Evolutionary conservation across 371 early-diverging fungal genomes (phyloP).

Genomic region (Mucor indicus): DNA sequence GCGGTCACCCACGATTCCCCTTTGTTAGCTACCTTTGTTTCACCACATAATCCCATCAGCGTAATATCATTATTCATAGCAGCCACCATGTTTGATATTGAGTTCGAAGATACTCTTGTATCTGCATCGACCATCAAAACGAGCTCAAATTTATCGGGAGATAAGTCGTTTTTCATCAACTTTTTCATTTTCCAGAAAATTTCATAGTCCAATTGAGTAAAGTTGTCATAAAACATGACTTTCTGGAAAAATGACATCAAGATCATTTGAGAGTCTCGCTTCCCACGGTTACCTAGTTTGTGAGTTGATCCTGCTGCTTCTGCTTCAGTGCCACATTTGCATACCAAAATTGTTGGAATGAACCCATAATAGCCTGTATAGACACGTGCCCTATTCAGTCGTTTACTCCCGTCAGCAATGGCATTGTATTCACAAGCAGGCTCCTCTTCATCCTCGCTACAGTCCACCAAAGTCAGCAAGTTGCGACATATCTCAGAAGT

Average conservation of each 20-base stretch:
- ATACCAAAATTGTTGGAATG: constrained; percentile 74
- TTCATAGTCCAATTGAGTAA: constrained; percentile 88
- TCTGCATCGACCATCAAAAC: constrained; percentile 94
- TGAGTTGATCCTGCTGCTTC: constrained; percentile 66
- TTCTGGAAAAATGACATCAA: constrained; percentile 91
- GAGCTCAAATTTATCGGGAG: constrained; percentile 80
- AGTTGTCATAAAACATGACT: constrained; percentile 74
- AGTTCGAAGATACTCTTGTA: constrained; percentile 75
- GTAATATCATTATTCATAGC: constrained; percentile 76
- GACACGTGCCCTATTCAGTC: constrained; percentile 86
- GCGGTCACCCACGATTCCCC: constrained; percentile 83
- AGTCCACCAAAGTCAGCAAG: constrained; percentile 52
- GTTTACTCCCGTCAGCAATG: constrained; percentile 80
- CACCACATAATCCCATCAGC: constrained; percentile 86
- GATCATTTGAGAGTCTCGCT: constrained; percentile 93
- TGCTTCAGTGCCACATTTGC: constrained; percentile 78
- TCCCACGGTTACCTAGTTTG: constrained; percentile 90
- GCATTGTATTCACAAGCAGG: constrained; percentile 76
- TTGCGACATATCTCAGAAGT: constrained; percentile 76
- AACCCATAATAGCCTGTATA: constrained; percentile 86
- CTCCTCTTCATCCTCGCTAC: constrained; percentile 26
- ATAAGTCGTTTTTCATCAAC: constrained; percentile 51
- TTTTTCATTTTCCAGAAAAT: constrained; percentile 74
- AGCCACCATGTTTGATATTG: constrained; percentile 71
- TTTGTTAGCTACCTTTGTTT: constrained; percentile 87